These are phyloP conservation scores for Pluteus cervinus DNA, from an alignment of 768 basidiomycete species.

Conservation along the genomic window DNA sequence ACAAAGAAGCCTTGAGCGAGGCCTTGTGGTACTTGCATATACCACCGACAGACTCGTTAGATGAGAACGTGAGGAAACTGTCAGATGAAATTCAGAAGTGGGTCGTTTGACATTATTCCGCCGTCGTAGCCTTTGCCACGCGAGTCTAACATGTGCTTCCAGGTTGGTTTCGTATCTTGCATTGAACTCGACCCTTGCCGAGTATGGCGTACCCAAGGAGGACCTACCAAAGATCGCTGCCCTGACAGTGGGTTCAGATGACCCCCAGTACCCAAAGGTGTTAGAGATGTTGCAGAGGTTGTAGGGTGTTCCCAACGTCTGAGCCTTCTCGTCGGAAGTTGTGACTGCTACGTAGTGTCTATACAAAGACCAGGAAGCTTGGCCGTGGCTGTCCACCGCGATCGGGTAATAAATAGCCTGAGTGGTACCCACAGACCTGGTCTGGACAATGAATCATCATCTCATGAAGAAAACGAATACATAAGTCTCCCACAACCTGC, in stretches of 20 bases:
- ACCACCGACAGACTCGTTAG: slow-evolving; percentile 55
- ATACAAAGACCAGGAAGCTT: too few relatives aligned
- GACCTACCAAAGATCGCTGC: slow-evolving; percentile 51
- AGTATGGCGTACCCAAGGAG: slow-evolving; percentile 58
- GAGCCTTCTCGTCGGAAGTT: too few relatives aligned
- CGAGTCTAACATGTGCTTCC: neutral
- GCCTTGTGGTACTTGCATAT: slow-evolving; percentile 53
- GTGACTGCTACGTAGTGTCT: too few relatives aligned
- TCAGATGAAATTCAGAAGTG: slow-evolving; percentile 51
- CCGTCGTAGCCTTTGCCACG: neutral
- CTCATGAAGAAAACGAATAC: too few relatives aligned
- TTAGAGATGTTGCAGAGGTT: slow-evolving; percentile 44
- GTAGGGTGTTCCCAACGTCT: too few relatives aligned
- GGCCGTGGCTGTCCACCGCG: too few relatives aligned
- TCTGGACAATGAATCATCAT: too few relatives aligned
- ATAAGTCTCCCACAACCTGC: too few relatives aligned
- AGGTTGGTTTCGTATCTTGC: slow-evolving; percentile 60
- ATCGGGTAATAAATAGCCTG: too few relatives aligned
- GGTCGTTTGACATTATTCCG: slow-evolving; percentile 14
- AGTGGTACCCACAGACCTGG: too few relatives aligned
- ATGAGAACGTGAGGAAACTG: slow-evolving; percentile 54
- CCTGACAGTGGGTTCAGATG: slow-evolving; percentile 36
- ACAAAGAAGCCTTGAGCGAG: slow-evolving; percentile 55
- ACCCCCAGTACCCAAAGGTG: slow-evolving; percentile 33
- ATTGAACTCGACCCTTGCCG: slow-evolving; percentile 47